Conservation (phyloP, 805 yeast species). For the Metschnikowia gelsemii region DNA sequence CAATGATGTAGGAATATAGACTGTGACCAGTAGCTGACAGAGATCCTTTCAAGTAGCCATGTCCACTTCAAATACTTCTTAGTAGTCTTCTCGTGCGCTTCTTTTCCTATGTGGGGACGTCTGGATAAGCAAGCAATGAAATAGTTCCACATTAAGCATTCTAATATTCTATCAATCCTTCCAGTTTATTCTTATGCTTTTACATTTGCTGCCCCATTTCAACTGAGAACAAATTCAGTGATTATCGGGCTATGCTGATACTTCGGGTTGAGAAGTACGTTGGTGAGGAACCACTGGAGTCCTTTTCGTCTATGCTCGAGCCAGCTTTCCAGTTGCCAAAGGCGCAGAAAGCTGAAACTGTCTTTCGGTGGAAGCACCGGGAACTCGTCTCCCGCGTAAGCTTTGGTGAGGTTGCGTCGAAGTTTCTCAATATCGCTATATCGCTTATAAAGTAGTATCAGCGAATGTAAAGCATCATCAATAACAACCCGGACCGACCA, state of each 20-base stretch:
- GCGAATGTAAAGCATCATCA: slow-evolving; percentile 38
- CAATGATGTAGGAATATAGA: too few species aligned
- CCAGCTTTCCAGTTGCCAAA: slow-evolving; percentile 45
- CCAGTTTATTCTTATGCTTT: too few species aligned
- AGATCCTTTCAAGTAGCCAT: too few species aligned
- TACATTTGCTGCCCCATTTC: too few species aligned
- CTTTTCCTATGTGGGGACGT: too few species aligned
- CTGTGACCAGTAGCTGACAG: too few species aligned
- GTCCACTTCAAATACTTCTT: too few species aligned
- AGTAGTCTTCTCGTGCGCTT: too few species aligned
- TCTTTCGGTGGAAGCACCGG: slow-evolving; percentile 56
- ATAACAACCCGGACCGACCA: slow-evolving; percentile 41
- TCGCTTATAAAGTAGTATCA: slow-evolving; percentile 53
- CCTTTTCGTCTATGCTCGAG: slow-evolving; percentile 55
- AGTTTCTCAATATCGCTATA: slow-evolving; percentile 63
- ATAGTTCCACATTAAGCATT: too few species aligned
- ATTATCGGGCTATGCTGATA: slow-evolving; percentile 39
- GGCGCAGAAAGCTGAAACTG: slow-evolving; percentile 36
- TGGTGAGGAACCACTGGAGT: slow-evolving; percentile 58
- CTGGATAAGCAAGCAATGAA: too few species aligned
- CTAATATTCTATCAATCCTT: too few species aligned
- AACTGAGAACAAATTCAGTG: slow-evolving; percentile 36
- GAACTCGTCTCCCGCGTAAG: slow-evolving; percentile 41
- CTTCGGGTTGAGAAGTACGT: slow-evolving; percentile 51
- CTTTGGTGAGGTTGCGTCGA: slow-evolving; percentile 35